Evolutionary conservation across 768 basidiomycete species (phyloP).

Genomic region (Nidularia pulvinata): DNA sequence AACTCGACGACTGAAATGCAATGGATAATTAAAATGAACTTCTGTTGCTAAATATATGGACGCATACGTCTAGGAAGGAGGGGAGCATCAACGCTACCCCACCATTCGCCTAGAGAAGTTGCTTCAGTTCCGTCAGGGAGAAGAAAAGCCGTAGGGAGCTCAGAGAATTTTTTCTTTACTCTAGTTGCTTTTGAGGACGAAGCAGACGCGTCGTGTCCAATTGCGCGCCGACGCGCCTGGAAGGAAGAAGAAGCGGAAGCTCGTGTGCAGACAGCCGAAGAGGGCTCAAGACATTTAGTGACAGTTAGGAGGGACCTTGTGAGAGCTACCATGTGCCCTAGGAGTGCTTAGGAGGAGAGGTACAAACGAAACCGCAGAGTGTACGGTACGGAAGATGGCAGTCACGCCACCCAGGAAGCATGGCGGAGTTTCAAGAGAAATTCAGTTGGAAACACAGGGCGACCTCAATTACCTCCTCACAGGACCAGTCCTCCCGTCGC

Average conservation of each 20-base stretch:
- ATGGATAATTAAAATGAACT: not conserved
- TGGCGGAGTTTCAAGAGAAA: not conserved
- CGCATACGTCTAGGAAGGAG: not conserved
- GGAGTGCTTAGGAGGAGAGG: too few relatives aligned
- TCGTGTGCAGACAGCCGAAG: too few relatives aligned
- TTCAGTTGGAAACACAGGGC: conserved; percentile 19
- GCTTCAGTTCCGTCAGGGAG: conserved; percentile 42
- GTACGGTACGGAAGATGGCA: not conserved
- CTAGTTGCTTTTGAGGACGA: not conserved
- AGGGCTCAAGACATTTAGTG: not conserved
- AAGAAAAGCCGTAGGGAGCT: conserved; percentile 52
- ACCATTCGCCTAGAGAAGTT: conserved; percentile 40
- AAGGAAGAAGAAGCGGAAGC: not conserved
- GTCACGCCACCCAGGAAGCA: not conserved
- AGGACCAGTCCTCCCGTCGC: conserved; percentile 19
- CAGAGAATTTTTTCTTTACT: conserved; percentile 47
- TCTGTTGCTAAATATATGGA: not conserved
- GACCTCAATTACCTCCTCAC: conserved; percentile 21
- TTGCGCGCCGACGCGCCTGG: not conserved
- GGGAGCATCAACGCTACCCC: conserved; percentile 18
- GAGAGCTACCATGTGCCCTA: not conserved
- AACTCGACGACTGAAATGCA: too few relatives aligned
- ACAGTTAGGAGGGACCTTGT: not conserved
- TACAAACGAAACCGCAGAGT: not conserved
- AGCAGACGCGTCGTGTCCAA: not conserved